phyloP scores from a whole-genome alignment of 768 basidiomycete genomes.

The Candolleomyces aberdarensis region DNA sequence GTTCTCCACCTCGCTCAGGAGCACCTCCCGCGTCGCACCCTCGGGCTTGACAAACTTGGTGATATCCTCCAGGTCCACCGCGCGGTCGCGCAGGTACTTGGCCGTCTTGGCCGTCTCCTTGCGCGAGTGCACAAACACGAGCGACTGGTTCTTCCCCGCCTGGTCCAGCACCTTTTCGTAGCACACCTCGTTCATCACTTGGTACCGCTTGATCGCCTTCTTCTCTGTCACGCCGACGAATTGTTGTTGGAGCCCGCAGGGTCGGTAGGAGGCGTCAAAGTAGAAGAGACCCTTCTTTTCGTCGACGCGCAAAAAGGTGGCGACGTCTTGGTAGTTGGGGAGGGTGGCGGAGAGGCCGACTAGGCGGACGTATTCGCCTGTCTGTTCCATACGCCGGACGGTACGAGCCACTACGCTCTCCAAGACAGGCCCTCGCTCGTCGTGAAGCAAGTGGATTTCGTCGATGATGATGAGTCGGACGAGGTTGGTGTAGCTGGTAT shows the following conservation, averaged over 20 bases:
- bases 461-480: slow-evolving; percentile 97
- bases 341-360: slow-evolving; percentile 95
- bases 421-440: slow-evolving; percentile 95
- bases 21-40: slow-evolving; percentile 85
- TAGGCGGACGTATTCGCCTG: slow-evolving; percentile 86
- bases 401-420: slow-evolving; percentile 90
- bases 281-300: slow-evolving; percentile 91
- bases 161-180: slow-evolving; percentile 99
- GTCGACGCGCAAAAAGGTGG: slow-evolving; percentile 94
- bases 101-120: slow-evolving; percentile 99
- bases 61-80: slow-evolving; percentile 95
- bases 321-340: slow-evolving; percentile 98
- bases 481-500: slow-evolving; percentile 94
- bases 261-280: slow-evolving; percentile 92
- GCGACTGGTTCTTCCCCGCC: slow-evolving; percentile 79
- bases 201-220: slow-evolving; percentile 98
- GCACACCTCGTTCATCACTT: slow-evolving; percentile 98
- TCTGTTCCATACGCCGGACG: slow-evolving; percentile 93
- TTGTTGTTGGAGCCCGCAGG: slow-evolving; percentile 93
- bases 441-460: slow-evolving; percentile 96
- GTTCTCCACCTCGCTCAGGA: slow-evolving; percentile 78
- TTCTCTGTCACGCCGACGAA: slow-evolving; percentile 98
- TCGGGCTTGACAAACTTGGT: slow-evolving; percentile 95
- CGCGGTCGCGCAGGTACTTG: slow-evolving; percentile 89
- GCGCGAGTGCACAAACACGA: slow-evolving; percentile 97